Percentiles rank a stretch among this genome's conserved stretches.
Conservation (phyloP, 2,329 filamentous ascomycete species). For the Pseudogymnoascus sp. region DNA sequence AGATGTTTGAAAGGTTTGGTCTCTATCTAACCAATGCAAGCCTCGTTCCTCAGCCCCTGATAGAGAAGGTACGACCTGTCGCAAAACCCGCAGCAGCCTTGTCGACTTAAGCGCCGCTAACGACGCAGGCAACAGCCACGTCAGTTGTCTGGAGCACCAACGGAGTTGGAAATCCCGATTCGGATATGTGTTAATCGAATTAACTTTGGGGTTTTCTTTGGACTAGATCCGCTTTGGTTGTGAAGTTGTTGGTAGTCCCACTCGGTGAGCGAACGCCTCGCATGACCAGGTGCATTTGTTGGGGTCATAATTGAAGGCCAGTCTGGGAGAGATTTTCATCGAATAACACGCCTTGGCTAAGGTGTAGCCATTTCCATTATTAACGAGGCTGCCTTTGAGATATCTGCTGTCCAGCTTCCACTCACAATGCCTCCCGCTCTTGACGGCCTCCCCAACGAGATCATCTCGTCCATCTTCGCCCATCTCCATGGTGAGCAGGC, state of each 20-base stretch:
- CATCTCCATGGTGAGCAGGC: background rate
- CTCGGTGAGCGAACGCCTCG: background rate
- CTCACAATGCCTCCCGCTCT: background rate
- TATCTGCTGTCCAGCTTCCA: background rate
- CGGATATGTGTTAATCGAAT: background rate
- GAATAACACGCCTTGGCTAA: background rate
- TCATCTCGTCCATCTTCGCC: background rate
- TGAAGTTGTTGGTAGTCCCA: background rate
- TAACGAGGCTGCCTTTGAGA: background rate
- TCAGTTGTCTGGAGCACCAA: background rate
- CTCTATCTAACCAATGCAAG: background rate
- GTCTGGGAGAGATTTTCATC: background rate
- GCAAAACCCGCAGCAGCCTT: background rate
- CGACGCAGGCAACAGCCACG: background rate
- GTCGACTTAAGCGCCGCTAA: background rate
- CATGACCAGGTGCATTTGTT: background rate
- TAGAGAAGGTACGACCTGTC: background rate
- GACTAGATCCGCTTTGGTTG: background rate
- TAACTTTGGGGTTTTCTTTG: background rate
- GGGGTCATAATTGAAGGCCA: background rate
- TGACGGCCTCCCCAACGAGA: background rate
- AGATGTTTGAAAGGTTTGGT: background rate
- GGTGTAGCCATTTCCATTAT: background rate
- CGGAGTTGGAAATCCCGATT: background rate
- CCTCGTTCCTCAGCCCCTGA: background rate